phyloP scores from a whole-genome alignment of 371 early-diverging fungal species.

The Mortierella sp. region DNA sequence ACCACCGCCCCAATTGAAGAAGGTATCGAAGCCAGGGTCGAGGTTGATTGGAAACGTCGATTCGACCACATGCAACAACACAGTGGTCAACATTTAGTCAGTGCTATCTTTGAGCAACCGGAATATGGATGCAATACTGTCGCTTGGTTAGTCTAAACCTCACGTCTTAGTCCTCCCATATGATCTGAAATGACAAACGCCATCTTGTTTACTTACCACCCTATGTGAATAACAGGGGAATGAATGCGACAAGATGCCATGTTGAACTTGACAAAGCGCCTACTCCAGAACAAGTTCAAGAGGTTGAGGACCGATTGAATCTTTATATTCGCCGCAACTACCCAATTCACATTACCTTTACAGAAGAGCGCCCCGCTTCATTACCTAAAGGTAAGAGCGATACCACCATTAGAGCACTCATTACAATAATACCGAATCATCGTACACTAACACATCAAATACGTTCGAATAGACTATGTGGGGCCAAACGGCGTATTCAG shows the following conservation, averaged over 20 bases:
- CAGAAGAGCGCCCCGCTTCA: slow-evolving; percentile 61
- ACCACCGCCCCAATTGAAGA: slow-evolving; percentile 64
- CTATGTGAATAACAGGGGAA: slow-evolving; percentile 54
- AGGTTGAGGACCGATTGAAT: slow-evolving; percentile 70
- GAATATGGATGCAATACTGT: slow-evolving; percentile 70
- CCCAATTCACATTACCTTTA: slow-evolving; percentile 62
- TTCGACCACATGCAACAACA: slow-evolving; percentile 88
- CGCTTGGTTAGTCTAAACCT: slow-evolving; percentile 65
- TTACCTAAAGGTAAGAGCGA: slow-evolving; percentile 60
- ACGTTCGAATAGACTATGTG: slow-evolving; percentile 61
- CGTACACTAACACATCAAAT: not conserved
- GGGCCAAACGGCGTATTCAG: slow-evolving; percentile 72
- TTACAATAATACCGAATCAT: not conserved
- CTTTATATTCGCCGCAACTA: slow-evolving; percentile 66
- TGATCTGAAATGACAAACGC: not conserved
- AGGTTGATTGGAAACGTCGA: slow-evolving; percentile 79
- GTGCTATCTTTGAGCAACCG: slow-evolving; percentile 76
- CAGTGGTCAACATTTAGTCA: slow-evolving; percentile 82
- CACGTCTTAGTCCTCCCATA: not conserved
- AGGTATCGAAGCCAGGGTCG: slow-evolving; percentile 64
- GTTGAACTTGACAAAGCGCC: slow-evolving; percentile 70
- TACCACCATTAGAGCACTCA: not conserved
- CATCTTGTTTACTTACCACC: not conserved
- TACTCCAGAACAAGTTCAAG: slow-evolving; percentile 59
- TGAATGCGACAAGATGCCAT: slow-evolving; percentile 69